These are phyloP conservation scores for Garcia nutans DNA, from an alignment of 345 rosid species.

Conservation along the genomic window DNA sequence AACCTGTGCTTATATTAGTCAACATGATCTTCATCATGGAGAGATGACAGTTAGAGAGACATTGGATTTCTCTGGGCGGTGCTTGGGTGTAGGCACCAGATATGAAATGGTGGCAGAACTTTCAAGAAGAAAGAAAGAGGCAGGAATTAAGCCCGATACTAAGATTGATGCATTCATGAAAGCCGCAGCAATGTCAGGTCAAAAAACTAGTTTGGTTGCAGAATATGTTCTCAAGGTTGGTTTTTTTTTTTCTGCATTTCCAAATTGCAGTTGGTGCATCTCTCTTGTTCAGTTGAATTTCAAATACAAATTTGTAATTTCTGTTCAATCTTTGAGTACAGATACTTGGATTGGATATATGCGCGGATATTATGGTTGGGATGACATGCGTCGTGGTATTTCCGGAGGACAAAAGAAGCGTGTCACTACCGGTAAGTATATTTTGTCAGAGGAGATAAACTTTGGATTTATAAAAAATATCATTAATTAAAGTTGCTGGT, in stretches of 20 bases:
- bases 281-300: neutral
- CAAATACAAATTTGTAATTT: neutral
- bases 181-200: conserved; percentile 47
- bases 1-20: conserved; percentile 50
- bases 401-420: conserved; percentile 58
- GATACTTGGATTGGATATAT: conserved; percentile 53
- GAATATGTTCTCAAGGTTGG: conserved; percentile 47
- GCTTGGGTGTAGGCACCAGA: conserved; percentile 50
- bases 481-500: no score
- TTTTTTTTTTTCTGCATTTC: neutral
- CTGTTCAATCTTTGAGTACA: conserved; percentile 14
- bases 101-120: conserved; percentile 45
- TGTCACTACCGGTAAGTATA: conserved; percentile 41
- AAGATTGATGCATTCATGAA: conserved; percentile 54
- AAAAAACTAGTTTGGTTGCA: conserved; percentile 42
- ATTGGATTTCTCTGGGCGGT: conserved; percentile 48
- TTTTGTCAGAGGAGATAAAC: neutral
- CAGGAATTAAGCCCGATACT: conserved; percentile 46
- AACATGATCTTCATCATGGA: conserved; percentile 46
- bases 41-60: conserved; percentile 57
- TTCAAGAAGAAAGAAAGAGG: conserved; percentile 41
- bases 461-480: no score
- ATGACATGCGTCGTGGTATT: conserved; percentile 47
- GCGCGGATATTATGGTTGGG: conserved; percentile 47
- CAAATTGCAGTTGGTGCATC: neutral